phyloP scores from a whole-genome alignment of 108 stramenopile species.

The Nitzschia sp. region DNA sequence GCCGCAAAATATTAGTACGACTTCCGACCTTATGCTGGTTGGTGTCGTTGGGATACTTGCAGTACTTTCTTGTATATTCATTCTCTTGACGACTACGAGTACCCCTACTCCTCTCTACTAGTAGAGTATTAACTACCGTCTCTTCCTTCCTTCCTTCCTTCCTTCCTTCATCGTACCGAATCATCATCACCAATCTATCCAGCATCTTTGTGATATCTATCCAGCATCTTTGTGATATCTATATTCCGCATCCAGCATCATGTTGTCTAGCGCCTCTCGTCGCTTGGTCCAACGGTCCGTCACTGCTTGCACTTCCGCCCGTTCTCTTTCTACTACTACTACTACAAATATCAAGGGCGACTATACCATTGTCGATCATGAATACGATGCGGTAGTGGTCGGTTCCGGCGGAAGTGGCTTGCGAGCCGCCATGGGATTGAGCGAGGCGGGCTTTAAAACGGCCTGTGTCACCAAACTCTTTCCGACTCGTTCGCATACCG shows the following conservation, averaged over 20 bases:
- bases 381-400: constrained; percentile 98
- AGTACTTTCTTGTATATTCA: too few relatives aligned
- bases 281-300: neutral
- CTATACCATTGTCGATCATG: constrained; percentile 94
- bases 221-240: too few relatives aligned
- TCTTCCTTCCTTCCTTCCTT: too few relatives aligned
- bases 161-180: neutral
- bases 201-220: too few relatives aligned
- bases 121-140: too few relatives aligned
- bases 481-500: constrained; percentile 98
- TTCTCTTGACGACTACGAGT: too few relatives aligned
- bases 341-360: constrained; percentile 49
- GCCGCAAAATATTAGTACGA: too few relatives aligned
- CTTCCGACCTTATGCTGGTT: too few relatives aligned
- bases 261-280: neutral
- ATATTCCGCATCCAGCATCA: too few relatives aligned
- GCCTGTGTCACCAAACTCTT: constrained; percentile 99
- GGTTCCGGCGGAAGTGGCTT: constrained; percentile 98
- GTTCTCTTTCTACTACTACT: neutral
- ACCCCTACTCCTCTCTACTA: too few relatives aligned
- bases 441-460: constrained; percentile 98
- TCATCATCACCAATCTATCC: too few relatives aligned
- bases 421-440: constrained; percentile 98
- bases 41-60: neutral
- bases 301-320: neutral